Evolutionary conservation across 495 filamentous ascomycete genomes (phyloP), one percentile per base, ranked within the genome.

Genomic region (Aspergillus incahuasiensis): DNA sequence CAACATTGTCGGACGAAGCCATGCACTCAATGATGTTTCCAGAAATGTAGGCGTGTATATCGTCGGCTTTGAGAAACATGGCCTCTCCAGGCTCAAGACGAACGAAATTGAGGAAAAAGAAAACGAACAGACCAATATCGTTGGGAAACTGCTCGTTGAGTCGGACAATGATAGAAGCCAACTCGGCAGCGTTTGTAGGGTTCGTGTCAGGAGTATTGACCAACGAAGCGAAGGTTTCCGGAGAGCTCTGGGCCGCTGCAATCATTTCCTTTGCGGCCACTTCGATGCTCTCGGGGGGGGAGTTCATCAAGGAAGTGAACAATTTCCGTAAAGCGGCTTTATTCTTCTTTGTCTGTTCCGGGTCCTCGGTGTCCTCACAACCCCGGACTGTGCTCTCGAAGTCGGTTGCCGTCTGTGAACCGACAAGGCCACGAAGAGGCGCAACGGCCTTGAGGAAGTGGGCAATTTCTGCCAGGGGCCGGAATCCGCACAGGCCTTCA

Each of bases 11-110:
- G 32, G 89, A 95, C 19, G 90, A 87, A 1, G 94, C 94, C 94
- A 98, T 98, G 78, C 94, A 97, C 73, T 98, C 94, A 62, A 98
- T 91, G 62, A 98, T 96, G 56, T 98, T 94, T 42, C 94, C 94
- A 21, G 86, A 91, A 30, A 98, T 79, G 69, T 98, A 98, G 18
- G 94, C 94, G 67, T 98, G 94, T 57, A 97, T 96, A 62, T 97
- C 94, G 63, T 98, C 90, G 15, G 94, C 94, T 62, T 88, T 89
- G 20, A 98, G 75, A 74, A 97, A 98, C 79, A 98, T 91, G 15
- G 92, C 94, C 70, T 98, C 92, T 30, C 94, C 94, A 8, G 91
- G 82, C 16, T 85, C 74, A 12, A 98, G 77, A 60, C 82, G 83
- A 62, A 92, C 83, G 60, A 89, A 90, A 75, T 92, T 92, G 47